Evolutionary conservation across 768 basidiomycete species (phyloP).

Genomic region (Pleurotus ostreatus): DNA sequence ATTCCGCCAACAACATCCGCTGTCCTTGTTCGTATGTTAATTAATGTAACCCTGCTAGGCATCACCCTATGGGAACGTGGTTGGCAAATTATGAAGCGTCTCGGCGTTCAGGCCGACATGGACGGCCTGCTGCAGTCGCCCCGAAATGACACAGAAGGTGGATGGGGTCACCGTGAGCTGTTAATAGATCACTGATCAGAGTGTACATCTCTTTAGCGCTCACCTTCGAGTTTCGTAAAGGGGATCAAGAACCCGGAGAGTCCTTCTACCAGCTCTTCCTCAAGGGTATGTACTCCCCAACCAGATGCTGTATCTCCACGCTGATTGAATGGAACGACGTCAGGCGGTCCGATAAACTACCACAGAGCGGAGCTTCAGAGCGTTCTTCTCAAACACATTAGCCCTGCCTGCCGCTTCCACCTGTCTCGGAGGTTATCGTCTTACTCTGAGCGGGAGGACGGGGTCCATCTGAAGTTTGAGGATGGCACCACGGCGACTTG

Average conservation of each 20-base stretch:
- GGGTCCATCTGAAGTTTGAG: constrained; percentile 21
- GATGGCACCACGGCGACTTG: constrained; percentile 21
- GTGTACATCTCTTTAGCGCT: constrained; percentile 9
- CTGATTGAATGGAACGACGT: not conserved
- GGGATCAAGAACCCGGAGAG: constrained; percentile 28
- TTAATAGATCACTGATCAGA: too few relatives aligned
- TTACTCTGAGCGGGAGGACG: constrained; percentile 20
- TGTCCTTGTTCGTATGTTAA: not conserved
- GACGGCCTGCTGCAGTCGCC: not conserved
- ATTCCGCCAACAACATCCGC: not conserved
- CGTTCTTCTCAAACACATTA: constrained; percentile 33
- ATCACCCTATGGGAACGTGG: constrained; percentile 27
- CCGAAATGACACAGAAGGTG: not conserved
- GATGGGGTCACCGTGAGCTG: too few relatives aligned
- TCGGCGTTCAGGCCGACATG: constrained; percentile 16
- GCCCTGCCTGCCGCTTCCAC: constrained; percentile 24
- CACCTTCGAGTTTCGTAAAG: constrained; percentile 25
- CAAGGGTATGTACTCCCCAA: constrained; percentile 14
- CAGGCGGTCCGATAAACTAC: constrained; percentile 21
- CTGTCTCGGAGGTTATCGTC: constrained; percentile 36
- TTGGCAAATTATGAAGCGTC: constrained; percentile 21
- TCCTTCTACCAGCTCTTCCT: constrained; percentile 20
- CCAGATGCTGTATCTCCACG: not conserved
- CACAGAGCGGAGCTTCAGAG: constrained; percentile 46
- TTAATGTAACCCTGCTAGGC: constrained; percentile 18